These are phyloP conservation scores for Cystoisospora suis DNA, from an alignment of 169 alveolate species.

Conservation along the genomic window DNA sequence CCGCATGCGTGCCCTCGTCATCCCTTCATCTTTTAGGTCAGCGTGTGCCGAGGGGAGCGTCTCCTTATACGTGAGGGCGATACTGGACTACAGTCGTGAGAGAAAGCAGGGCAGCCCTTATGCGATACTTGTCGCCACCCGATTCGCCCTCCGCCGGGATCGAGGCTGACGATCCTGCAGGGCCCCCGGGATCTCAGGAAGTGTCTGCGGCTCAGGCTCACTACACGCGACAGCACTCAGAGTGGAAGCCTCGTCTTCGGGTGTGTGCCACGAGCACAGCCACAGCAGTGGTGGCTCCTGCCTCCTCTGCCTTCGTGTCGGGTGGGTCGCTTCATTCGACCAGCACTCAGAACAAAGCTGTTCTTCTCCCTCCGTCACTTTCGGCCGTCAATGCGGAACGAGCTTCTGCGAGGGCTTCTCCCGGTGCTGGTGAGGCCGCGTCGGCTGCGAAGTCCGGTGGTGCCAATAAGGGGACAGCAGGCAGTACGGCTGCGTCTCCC, in stretches of 20 bases:
- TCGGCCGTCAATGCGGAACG: too few species aligned
- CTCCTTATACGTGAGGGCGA: too few species aligned
- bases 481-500: background rate
- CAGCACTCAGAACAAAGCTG: conserved; percentile 51
- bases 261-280: background rate
- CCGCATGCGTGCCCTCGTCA: background rate
- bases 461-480: background rate
- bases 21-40: background rate
- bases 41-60: too few species aligned
- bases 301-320: conserved; percentile 34
- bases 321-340: conserved; percentile 59
- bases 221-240: conserved; percentile 16
- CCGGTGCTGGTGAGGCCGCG: background rate
- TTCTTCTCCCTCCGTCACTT: conserved; percentile 34
- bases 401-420: background rate
- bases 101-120: too few species aligned
- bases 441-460: background rate
- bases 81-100: too few species aligned
- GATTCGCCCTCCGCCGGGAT: conserved; percentile 28
- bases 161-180: background rate
- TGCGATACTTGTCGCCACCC: conserved; percentile 20
- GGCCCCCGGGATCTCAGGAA: background rate
- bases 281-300: conserved; percentile 19
- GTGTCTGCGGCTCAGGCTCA: conserved; percentile 21
- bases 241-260: background rate